These are phyloP conservation scores for Keithomyces neogunnii DNA, from an alignment of 2,329 filamentous ascomycete species.

Conservation along the genomic window DNA sequence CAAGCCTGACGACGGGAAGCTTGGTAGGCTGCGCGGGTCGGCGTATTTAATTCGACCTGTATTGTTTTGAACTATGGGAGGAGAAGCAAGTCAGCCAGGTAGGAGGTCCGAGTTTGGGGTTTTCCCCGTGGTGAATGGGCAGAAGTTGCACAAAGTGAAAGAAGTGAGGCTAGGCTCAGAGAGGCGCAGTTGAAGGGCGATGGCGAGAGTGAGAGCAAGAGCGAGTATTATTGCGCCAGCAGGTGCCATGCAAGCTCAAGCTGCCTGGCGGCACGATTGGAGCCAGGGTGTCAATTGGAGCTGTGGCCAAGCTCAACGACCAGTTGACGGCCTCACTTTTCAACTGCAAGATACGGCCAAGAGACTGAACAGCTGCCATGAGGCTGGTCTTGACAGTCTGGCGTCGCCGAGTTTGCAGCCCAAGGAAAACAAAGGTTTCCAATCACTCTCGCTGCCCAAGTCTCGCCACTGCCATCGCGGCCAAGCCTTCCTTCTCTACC, in stretches of 20 bases:
- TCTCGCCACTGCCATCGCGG: too few species aligned
- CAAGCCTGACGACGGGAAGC: slow-evolving; percentile 61
- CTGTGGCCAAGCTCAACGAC: background rate
- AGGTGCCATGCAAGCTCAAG: background rate
- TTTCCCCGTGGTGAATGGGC: background rate
- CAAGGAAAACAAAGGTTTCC: too few species aligned
- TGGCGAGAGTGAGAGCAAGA: background rate
- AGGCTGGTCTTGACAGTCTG: too few species aligned
- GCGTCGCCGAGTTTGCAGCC: too few species aligned
- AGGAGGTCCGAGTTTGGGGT: too few species aligned
- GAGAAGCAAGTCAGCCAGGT: background rate
- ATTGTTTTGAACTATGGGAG: slow-evolving; percentile 7
- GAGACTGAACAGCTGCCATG: background rate
- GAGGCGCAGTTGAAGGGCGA: too few species aligned
- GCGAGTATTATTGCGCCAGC: background rate
- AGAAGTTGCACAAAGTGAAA: background rate
- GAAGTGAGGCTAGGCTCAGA: background rate
- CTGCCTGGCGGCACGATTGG: background rate
- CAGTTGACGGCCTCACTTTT: background rate
- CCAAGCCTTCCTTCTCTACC: background rate
- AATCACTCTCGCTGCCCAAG: background rate
- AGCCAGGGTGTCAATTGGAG: background rate
- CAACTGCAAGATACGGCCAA: background rate
- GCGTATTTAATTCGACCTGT: slow-evolving; percentile 58
- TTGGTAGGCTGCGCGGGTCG: slow-evolving; percentile 62